Base-by-base conservation (phyloP, 1,284 basidiomycete genomes). In the Ceratobasidium sp. region DNA sequence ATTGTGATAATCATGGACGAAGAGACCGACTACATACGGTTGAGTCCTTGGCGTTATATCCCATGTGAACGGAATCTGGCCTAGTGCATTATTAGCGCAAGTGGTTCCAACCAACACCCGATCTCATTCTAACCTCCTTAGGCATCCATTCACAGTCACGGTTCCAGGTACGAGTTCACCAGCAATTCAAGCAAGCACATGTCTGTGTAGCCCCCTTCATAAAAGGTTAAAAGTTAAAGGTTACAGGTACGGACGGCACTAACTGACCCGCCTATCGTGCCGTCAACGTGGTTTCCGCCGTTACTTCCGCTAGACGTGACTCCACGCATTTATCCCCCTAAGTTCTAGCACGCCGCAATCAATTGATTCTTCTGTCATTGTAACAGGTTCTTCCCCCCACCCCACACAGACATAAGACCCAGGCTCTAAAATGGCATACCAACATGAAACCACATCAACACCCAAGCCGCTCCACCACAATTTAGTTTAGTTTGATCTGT, bases 401-500 rank as follows among this genome's bases (percentile, higher is more conserved):
- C n/a, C n/a, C n/a, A n/a, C n/a, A n/a, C n/a, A 38, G 36, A 38
- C 36, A 38, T 9, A 38, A 38, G 36, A 11, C 8, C 44, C 3
- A 21, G 44, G 44, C 4, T 46, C n/a, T 18, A 21, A 3, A 21
- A 5, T 5, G n/a, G 16, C n/a, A 46, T 21, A 46, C 44, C 1
- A n/a, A 16, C 44, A 8, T 18, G 18, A 46, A 21, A 4, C 18
- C 16, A n/a, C 4, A 5, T 28, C 49, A 9, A 28, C 7, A 23
- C 3, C 42, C 21, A 28, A 48, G 16, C 59, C 12, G 1, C 33
- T 8, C 33, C 60, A 33, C 7, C 7, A 28, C 30, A 7, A 21
- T n/a, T 30, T 51, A 54, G 33, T 54, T 66, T 3, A 51, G 46
- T 23, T 62, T 72, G 18, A 62, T 59, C 33, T 72, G 71, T 40